Base-by-base conservation (phyloP, 75 land plant species). In the Picea glauca region DNA sequence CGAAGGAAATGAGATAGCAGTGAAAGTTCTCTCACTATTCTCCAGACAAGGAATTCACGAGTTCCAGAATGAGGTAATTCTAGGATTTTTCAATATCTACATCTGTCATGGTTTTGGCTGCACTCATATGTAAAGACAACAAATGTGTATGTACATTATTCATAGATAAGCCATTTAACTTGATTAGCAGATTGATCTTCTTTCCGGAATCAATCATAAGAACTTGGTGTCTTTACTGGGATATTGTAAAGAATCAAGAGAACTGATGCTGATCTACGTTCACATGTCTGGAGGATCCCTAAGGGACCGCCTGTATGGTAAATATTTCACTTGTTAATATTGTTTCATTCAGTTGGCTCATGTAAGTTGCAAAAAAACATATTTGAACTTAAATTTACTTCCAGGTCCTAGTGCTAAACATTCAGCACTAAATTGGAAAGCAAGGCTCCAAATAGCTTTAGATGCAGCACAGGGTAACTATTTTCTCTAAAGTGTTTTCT, bases 151-250 rank as follows among this genome's bases (percentile, higher is more conserved):
- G 1, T 11, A 50, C 12, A 11, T 1, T 23, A 26, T 23, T 23
- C 65, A 11, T 2, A 1, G 26, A 26, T 62, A 13, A 2, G 23
- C 30, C 13, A 62, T 23, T 62, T 11, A 2, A 31, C 13, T 11
- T 7, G 15, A 64, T 13, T 2, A 38, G 32, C 35, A 84, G 80
- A 84, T 84, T 11, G 75, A 84, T 43, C 70, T 84, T 3, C 78
- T 84, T 8, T 84, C 86, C 8, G 43, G 85, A 26, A 75, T 84
- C 1, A 80, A 84, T 61, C 86, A 84, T 54, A 64, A 72, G 21
- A 84, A 83, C 60, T 72, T 82, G 60, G 80, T 84, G 63, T 38
- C 58, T 23, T 58, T 84, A 18, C 50, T 84, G 2, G 85, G 86
- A 5, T 84, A 77, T 43, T 84, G 86, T 57, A 57, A 82, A 54